Percentiles rank a stretch among this genome's conserved stretches.
phyloP scores from a whole-genome alignment of 225 moss, liverwort and hornwort species.

The Polytrichum commune region DNA sequence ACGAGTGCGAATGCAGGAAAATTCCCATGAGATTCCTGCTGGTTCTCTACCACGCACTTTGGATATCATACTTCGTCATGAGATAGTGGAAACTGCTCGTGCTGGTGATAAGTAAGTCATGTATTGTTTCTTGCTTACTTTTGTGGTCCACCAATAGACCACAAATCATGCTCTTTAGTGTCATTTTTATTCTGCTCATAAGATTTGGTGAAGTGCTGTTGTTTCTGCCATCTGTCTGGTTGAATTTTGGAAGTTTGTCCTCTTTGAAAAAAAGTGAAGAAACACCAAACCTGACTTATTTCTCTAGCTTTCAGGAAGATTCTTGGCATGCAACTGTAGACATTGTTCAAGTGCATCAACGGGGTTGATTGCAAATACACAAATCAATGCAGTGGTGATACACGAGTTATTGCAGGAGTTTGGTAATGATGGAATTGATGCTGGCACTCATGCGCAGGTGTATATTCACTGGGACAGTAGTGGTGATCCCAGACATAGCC shows the following conservation, averaged over 20 bases:
- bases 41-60: slow-evolving; percentile 94
- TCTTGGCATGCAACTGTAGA: neutral
- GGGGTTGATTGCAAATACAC: no score
- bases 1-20: slow-evolving; percentile 96
- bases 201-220: no score
- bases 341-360: no score
- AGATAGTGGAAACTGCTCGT: slow-evolving; percentile 94
- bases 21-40: slow-evolving; percentile 93
- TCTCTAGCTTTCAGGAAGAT: neutral
- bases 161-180: no score
- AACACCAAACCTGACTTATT: no score
- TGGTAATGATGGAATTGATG: slow-evolving; percentile 8
- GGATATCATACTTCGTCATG: slow-evolving; percentile 91
- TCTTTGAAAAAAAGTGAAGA: no score
- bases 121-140: neutral
- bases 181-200: no score
- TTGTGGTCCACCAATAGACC: neutral
- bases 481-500: slow-evolving; percentile 94
- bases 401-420: neutral
- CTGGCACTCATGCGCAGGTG: slow-evolving; percentile 50
- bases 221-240: no score
- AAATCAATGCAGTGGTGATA: neutral
- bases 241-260: no score
- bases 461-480: slow-evolving; percentile 89
- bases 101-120: slow-evolving; percentile 93